Evolutionary conservation across 371 early-diverging fungal genomes (phyloP).

Genomic region (Dentiscutata heterogama): DNA sequence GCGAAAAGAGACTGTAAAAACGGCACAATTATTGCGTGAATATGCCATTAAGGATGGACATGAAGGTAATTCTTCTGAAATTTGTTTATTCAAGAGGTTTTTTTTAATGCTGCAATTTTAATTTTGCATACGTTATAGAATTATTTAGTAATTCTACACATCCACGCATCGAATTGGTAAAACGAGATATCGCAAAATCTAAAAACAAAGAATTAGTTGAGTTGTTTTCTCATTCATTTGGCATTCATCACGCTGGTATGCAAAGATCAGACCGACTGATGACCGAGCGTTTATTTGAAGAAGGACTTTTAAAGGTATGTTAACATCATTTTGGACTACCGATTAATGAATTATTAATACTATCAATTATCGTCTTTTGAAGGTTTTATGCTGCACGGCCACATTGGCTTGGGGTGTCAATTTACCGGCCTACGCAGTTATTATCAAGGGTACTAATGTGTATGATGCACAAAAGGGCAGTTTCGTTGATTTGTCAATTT

Average conservation of each 20-base stretch:
- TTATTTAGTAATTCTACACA: constrained; percentile 59
- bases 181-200: constrained; percentile 66
- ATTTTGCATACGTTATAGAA: constrained; percentile 47
- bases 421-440: constrained; percentile 98
- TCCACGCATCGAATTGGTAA: constrained; percentile 49
- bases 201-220: constrained; percentile 89
- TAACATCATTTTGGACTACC: not conserved
- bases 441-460: constrained; percentile 98
- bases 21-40: constrained; percentile 86
- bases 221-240: constrained; percentile 86
- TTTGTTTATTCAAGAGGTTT: not conserved
- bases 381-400: constrained; percentile 97
- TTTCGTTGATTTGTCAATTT: constrained; percentile 91
- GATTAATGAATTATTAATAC: not conserved
- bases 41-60: constrained; percentile 73
- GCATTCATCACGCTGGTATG: constrained; percentile 99
- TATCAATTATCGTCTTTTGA: constrained; percentile 1
- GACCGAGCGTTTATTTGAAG: constrained; percentile 93
- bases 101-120: not conserved
- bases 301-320: constrained; percentile 79
- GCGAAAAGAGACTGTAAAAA: constrained; percentile 95
- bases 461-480: constrained; percentile 95
- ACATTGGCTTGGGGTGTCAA: constrained; percentile 99
- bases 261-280: constrained; percentile 89
- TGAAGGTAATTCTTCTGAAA: constrained; percentile 55